phyloP scores from a whole-genome alignment of 176 grass and related monocot species.

The Eragrostis nindensis region DNA sequence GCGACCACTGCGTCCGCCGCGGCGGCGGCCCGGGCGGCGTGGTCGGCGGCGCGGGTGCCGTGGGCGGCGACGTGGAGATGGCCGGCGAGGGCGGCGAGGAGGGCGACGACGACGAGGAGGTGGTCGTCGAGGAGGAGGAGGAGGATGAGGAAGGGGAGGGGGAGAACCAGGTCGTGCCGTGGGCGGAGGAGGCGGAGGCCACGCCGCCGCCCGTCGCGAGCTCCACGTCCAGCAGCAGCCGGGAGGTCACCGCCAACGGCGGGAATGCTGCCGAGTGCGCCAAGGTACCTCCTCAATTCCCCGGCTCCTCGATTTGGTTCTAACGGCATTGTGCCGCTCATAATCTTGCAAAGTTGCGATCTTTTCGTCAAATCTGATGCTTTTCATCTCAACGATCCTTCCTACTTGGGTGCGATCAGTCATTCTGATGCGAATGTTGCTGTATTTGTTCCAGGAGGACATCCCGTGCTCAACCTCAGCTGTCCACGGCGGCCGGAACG shows the following conservation, averaged over 20 bases:
- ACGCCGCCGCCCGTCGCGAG: conserved; percentile 61
- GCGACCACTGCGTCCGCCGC: conserved; percentile 51
- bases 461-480: conserved; percentile 32
- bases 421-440: conserved; percentile 41
- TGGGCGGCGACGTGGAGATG: conserved; percentile 22
- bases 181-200: conserved; percentile 43
- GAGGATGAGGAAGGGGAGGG: conserved; percentile 40
- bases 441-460: conserved; percentile 41
- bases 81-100: neutral
- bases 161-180: conserved; percentile 86
- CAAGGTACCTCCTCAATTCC: conserved; percentile 16
- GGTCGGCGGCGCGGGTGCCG: neutral
- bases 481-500: conserved; percentile 22
- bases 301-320: conserved; percentile 21
- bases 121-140: neutral
- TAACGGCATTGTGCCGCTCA: neutral
- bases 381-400: neutral
- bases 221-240: conserved; percentile 57
- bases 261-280: conserved; percentile 30
- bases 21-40: neutral
- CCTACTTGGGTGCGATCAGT: too few species aligned
- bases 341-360: neutral
- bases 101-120: conserved; percentile 24
- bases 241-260: conserved; percentile 33
- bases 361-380: neutral